phyloP scores from a whole-genome alignment of 176 grass and related monocot genomes.

The Eleusine coracana region DNA sequence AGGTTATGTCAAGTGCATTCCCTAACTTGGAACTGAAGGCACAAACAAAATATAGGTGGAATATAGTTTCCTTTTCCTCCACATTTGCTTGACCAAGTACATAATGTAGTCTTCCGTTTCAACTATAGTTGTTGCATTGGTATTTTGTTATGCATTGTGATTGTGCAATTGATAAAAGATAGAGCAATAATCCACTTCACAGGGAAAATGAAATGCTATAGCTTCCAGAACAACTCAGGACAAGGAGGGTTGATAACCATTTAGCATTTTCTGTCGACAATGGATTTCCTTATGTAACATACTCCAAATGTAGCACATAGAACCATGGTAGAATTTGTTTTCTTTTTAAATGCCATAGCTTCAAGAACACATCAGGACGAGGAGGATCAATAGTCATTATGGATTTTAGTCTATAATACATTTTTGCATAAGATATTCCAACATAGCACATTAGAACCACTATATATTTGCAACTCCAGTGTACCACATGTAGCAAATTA shows the following conservation, averaged over 20 bases:
- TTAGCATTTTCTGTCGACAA: not conserved
- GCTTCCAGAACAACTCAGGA: not conserved
- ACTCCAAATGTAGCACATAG: not conserved
- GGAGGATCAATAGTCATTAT: not conserved
- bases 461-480: not conserved
- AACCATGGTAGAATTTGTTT: not conserved
- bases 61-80: too few species aligned
- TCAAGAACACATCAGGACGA: not conserved
- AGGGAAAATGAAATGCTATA: not conserved
- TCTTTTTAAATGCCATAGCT: not conserved
- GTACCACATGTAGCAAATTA: not conserved
- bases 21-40: too few species aligned
- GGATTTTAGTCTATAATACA: not conserved
- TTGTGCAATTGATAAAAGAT: not conserved
- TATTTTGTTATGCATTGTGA: too few species aligned
- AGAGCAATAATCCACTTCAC: not conserved
- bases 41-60: too few species aligned
- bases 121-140: not conserved
- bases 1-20: too few species aligned
- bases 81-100: too few species aligned
- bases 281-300: slow-evolving; percentile 2
- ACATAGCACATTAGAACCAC: not conserved
- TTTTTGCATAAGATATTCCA: not conserved
- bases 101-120: too few species aligned
- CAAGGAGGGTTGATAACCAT: slow-evolving; percentile 12